Conservation (phyloP, 202 grass and related monocot genomes). For the Saccharum hybrid region DNA sequence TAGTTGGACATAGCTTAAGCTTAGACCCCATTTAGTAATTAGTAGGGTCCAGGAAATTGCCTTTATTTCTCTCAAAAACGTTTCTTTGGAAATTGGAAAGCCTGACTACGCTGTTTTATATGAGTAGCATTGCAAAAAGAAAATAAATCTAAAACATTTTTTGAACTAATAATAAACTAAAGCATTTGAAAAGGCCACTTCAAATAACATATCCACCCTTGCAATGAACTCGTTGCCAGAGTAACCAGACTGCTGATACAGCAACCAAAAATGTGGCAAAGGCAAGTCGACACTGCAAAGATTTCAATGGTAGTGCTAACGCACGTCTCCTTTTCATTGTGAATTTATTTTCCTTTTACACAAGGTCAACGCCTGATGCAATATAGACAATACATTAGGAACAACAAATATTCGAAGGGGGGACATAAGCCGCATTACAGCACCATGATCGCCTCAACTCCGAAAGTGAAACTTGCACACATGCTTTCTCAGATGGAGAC, state of each 20-base stretch:
- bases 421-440: conserved; percentile 14
- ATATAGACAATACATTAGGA: background rate
- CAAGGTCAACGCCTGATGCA: background rate
- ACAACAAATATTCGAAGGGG: background rate
- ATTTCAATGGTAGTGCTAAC: conserved; percentile 5
- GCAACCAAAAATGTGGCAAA: background rate
- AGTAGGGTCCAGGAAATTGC: too few relatives aligned
- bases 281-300: background rate
- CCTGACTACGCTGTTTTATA: too few relatives aligned
- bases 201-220: background rate
- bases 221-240: background rate
- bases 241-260: background rate
- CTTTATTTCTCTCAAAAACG: too few relatives aligned
- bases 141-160: too few relatives aligned
- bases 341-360: background rate
- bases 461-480: conserved; percentile 31
- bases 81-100: too few relatives aligned
- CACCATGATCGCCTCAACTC: conserved; percentile 33
- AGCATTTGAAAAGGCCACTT: too few relatives aligned
- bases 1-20: too few relatives aligned
- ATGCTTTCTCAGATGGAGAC: conserved; percentile 19
- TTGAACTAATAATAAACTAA: too few relatives aligned
- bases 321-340: conserved; percentile 4
- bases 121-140: too few relatives aligned
- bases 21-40: too few relatives aligned